These are phyloP conservation scores for Nepenthes mirabilis DNA, from an alignment of 148 eudicot species.

Conservation along the genomic window DNA sequence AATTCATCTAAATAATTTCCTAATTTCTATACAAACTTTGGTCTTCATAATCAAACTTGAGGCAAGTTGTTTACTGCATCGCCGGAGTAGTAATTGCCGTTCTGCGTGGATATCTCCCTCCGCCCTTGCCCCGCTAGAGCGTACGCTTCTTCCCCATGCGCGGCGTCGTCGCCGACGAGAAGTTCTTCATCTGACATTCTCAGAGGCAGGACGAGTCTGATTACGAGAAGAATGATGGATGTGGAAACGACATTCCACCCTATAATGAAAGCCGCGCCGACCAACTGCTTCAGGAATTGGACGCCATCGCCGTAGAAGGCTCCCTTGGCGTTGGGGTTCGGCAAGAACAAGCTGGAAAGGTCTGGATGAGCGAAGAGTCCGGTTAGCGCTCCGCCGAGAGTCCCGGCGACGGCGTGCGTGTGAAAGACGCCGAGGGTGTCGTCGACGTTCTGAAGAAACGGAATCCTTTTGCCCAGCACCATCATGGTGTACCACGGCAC, in stretches of 20 bases:
- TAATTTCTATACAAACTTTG: too few species aligned
- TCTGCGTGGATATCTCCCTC: conserved; percentile 3
- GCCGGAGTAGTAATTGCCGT: conserved; percentile 4
- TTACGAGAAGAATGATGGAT: conserved; percentile 11
- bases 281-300: conserved; percentile 15
- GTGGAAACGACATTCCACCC: conserved; percentile 16
- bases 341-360: conserved; percentile 14
- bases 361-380: conserved; percentile 16
- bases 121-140: conserved; percentile 14
- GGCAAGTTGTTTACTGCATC: too few species aligned
- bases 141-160: conserved; percentile 20
- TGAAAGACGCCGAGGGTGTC: conserved; percentile 20
- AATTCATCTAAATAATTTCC: too few species aligned
- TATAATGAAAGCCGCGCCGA: conserved; percentile 10
- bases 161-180: conserved; percentile 16
- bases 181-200: conserved; percentile 18
- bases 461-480: conserved; percentile 9
- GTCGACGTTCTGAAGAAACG: conserved; percentile 7
- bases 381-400: conserved; percentile 11
- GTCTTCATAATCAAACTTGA: too few species aligned
- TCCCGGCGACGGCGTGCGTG: conserved; percentile 16
- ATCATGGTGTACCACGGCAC: conserved; percentile 20
- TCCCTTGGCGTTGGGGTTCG: conserved; percentile 9
- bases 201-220: conserved; percentile 7
- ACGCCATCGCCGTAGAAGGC: conserved; percentile 11